Evolutionary conservation across 352 stramenopile species (phyloP).

Genomic region (Stephanocyclus meneghinianus): DNA sequence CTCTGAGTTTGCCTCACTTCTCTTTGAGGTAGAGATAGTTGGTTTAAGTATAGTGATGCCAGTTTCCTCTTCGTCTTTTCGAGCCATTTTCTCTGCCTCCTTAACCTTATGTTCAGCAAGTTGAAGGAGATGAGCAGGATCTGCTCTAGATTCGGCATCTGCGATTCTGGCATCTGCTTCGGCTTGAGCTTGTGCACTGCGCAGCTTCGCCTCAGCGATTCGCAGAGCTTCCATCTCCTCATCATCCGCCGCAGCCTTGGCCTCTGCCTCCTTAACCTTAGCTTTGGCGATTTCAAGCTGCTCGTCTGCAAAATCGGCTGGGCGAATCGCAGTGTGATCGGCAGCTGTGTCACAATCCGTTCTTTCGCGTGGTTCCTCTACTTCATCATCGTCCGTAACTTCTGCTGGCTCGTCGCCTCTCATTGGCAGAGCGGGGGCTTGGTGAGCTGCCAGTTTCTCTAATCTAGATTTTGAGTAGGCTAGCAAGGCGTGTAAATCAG

Average conservation of each 20-base stretch:
- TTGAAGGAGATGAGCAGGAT: slow-evolving; percentile 30
- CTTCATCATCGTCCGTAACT: background rate
- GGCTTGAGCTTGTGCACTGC: background rate
- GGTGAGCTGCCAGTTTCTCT: slow-evolving; percentile 15
- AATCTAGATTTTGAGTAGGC: slow-evolving; percentile 46
- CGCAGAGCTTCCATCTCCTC: slow-evolving; percentile 4
- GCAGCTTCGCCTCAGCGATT: slow-evolving; percentile 4
- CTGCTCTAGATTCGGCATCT: slow-evolving; percentile 13
- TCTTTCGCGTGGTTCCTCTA: slow-evolving; percentile 2
- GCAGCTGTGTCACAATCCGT: background rate
- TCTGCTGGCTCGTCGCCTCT: slow-evolving; percentile 1
- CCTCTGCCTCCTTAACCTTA: slow-evolving; percentile 28
- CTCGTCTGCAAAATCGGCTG: slow-evolving; percentile 3
- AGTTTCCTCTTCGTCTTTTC: slow-evolving; percentile 32
- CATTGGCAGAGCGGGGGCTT: background rate
- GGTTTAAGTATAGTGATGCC: slow-evolving; percentile 35
- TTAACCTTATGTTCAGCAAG: slow-evolving; percentile 39
- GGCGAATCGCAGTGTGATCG: background rate
- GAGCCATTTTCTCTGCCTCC: slow-evolving; percentile 40
- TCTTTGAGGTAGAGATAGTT: slow-evolving; percentile 22
- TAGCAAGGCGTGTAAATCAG: slow-evolving; percentile 35
- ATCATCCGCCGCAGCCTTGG: slow-evolving; percentile 11
- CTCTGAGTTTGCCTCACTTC: slow-evolving; percentile 48
- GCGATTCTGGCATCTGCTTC: background rate
- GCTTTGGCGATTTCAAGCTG: slow-evolving; percentile 39